These are phyloP conservation scores for Microcyclospora pomicola DNA, from an alignment of 2,329 filamentous ascomycete genomes.

Conservation along the genomic window DNA sequence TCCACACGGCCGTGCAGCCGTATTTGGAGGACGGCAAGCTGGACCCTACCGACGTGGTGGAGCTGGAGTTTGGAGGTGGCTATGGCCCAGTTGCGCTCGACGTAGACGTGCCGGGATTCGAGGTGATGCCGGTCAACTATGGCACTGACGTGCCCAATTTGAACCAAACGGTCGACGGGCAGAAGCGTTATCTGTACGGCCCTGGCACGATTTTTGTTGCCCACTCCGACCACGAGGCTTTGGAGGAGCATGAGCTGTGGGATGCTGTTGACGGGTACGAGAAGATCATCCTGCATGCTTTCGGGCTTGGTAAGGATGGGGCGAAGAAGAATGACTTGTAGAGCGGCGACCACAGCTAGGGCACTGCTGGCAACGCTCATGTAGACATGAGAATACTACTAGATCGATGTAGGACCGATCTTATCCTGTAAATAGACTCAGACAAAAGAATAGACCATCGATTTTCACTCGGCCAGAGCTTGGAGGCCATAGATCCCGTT, in stretches of 20 bases:
- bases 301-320: too few relatives aligned
- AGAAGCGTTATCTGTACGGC: conserved; percentile 51
- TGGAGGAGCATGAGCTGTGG: conserved; percentile 64
- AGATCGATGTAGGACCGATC: too few relatives aligned
- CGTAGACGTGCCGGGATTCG: conserved; percentile 74
- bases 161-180: conserved; percentile 38
- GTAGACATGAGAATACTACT: too few relatives aligned
- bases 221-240: conserved; percentile 68
- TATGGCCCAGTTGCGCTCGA: conserved; percentile 70
- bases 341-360: too few relatives aligned
- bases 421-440: too few relatives aligned
- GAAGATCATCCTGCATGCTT: conserved; percentile 21
- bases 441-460: too few relatives aligned
- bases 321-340: too few relatives aligned
- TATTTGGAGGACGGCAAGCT: conserved; percentile 15
- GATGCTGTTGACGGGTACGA: conserved; percentile 67
- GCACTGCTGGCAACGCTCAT: too few relatives aligned
- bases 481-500: too few relatives aligned
- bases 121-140: conserved; percentile 77
- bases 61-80: conserved; percentile 48
- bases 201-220: conserved; percentile 68
- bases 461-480: too few relatives aligned
- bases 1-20: conserved; percentile 36
- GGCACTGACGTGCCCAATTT: conserved; percentile 82
- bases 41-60: conserved; percentile 33